phyloP scores from a whole-genome alignment of 345 rosid genomes.

The Firmiana major region DNA sequence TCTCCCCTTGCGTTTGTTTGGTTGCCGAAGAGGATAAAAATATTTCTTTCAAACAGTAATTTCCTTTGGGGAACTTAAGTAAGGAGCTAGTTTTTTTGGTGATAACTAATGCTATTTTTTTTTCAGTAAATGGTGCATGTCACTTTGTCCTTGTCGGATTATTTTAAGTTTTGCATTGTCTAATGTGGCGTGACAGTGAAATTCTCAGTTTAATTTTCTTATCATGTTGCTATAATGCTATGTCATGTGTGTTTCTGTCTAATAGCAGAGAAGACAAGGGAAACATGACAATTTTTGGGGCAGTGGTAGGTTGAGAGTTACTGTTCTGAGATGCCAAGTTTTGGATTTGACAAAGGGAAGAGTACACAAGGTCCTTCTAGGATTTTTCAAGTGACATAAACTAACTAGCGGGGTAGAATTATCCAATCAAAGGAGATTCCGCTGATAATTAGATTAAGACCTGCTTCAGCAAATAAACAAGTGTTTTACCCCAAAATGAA shows the following conservation, averaged over 20 bases:
- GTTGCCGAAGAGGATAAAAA: constrained; percentile 16
- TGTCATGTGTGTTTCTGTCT: constrained; percentile 14
- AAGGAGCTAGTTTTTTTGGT: background rate
- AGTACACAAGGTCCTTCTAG: constrained; percentile 1
- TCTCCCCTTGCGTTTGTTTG: constrained; percentile 1
- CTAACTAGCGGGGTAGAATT: background rate
- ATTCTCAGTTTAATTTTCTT: constrained; percentile 2
- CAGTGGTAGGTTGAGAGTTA: constrained; percentile 12
- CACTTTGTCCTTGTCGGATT: constrained; percentile 4
- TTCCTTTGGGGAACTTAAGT: background rate
- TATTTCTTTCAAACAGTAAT: background rate
- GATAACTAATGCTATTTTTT: background rate
- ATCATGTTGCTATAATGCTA: background rate
- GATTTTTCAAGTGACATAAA: background rate
- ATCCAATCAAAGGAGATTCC: background rate
- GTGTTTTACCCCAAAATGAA: background rate
- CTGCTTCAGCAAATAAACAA: background rate
- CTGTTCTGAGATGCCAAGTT: constrained; percentile 26
- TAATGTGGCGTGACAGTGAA: constrained; percentile 3
- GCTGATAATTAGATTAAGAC: background rate
- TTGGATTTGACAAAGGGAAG: constrained; percentile 21
- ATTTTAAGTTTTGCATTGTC: background rate
- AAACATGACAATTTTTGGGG: background rate
- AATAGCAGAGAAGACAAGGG: background rate
- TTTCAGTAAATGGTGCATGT: background rate